A percentile compares a stretch with the other conserved stretches of the same genome.
phyloP scores from a whole-genome alignment of 192 early-diverging fungal genomes.

The Coemansia sp. region DNA sequence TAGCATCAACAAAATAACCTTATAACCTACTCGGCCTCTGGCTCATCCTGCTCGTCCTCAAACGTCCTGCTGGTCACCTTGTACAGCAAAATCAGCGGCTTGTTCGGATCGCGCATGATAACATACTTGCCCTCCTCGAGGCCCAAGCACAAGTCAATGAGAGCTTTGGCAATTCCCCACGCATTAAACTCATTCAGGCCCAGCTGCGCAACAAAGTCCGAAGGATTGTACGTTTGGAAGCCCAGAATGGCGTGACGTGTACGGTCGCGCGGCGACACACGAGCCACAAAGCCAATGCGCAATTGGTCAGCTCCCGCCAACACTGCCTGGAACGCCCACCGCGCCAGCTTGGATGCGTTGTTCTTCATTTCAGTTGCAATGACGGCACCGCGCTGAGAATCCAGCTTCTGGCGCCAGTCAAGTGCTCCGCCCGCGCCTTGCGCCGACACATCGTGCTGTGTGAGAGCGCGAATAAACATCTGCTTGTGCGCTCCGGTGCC shows the following conservation, averaged over 20 bases:
- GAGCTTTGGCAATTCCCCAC: conserved; percentile 95
- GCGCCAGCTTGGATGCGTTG: conserved; percentile 90
- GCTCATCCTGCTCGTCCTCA: conserved; percentile 47
- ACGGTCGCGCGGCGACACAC: conserved; percentile 74
- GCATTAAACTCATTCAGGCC: conserved; percentile 79
- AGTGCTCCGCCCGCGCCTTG: conserved; percentile 82
- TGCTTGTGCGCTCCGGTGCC: conserved; percentile 43
- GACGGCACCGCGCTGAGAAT: conserved; percentile 92
- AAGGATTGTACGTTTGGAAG: conserved; percentile 80
- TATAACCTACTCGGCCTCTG: conserved; percentile 1
- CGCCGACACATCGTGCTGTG: conserved; percentile 89
- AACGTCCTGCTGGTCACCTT: conserved; percentile 71
- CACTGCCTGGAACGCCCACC: conserved; percentile 93
- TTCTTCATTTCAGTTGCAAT: conserved; percentile 98
- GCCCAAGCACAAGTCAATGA: conserved; percentile 83
- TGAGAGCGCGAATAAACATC: conserved; percentile 79
- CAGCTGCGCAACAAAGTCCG: conserved; percentile 88
- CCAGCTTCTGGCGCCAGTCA: conserved; percentile 93
- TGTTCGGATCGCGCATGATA: conserved; percentile 95
- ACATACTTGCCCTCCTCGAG: conserved; percentile 95
- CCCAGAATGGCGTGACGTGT: conserved; percentile 82
- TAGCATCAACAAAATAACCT: background rate
- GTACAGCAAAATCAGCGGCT: conserved; percentile 82
- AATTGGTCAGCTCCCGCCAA: conserved; percentile 87
- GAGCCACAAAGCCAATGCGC: conserved; percentile 85